Percentiles rank a stretch among this genome's conserved stretches.
phyloP scores from a whole-genome alignment of 2,329 filamentous ascomycete genomes.

The Fusarium papillatum region DNA sequence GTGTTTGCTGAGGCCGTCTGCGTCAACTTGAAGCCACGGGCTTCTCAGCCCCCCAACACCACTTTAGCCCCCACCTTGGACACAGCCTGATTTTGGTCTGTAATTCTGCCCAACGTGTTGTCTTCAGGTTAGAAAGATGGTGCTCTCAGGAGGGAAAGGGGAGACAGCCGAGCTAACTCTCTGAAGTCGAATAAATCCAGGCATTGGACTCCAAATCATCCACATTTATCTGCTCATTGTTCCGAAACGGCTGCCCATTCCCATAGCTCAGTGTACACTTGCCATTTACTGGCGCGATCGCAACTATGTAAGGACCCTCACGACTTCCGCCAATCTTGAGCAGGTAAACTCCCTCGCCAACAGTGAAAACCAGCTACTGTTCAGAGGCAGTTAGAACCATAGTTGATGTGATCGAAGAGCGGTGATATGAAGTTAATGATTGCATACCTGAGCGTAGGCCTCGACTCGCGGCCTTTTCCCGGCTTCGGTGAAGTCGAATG shows the following conservation, averaged over 20 bases:
- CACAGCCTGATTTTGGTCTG: background rate
- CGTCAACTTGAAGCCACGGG: too few species aligned
- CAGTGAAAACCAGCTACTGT: background rate
- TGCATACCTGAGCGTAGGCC: background rate
- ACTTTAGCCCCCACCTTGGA: background rate
- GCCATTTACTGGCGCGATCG: background rate
- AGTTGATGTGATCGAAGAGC: background rate
- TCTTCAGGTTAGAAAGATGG: background rate
- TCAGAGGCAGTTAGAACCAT: background rate
- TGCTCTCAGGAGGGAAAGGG: background rate
- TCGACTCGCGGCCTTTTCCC: background rate
- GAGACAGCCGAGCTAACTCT: background rate
- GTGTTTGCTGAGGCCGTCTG: too few species aligned
- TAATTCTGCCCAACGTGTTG: background rate
- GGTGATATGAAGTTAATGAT: background rate
- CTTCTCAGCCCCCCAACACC: background rate
- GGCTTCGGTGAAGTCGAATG: background rate
- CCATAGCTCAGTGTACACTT: background rate
- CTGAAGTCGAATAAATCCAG: too few species aligned
- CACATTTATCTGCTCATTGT: background rate
- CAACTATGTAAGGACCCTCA: conserved; percentile 9
- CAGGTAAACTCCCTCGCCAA: conserved; percentile 11
- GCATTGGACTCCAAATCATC: background rate
- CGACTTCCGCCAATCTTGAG: background rate
- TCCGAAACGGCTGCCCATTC: background rate